phyloP scores from a whole-genome alignment of 129 eudicot genomes.

The Artemisia annua region DNA sequence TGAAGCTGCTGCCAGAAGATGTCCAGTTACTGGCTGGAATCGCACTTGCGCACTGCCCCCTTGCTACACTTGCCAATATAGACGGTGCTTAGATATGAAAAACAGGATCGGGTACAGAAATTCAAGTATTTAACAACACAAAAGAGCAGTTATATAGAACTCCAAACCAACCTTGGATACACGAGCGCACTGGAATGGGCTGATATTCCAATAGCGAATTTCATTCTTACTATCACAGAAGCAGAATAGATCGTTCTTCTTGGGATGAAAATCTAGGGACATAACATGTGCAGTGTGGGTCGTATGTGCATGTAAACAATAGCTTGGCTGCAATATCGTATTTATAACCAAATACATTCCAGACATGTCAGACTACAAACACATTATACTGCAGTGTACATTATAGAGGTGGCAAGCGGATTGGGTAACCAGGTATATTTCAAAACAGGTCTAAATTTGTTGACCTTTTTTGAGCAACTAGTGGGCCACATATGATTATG shows the following conservation, averaged over 20 bases:
- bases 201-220: constrained; percentile 86
- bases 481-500: too few species aligned
- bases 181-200: constrained; percentile 77
- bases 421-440: too few species aligned
- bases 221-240: constrained; percentile 90
- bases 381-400: background rate
- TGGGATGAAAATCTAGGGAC: constrained; percentile 98
- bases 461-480: too few species aligned
- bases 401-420: background rate
- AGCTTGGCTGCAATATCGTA: constrained; percentile 71
- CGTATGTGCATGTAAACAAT: constrained; percentile 78
- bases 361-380: constrained; percentile 3
- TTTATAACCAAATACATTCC: constrained; percentile 16
- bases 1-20: constrained; percentile 89
- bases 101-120: constrained; percentile 3
- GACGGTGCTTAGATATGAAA: constrained; percentile 16
- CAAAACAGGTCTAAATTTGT: too few species aligned
- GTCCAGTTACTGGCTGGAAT: constrained; percentile 87
- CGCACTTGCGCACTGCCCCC: constrained; percentile 95
- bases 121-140: background rate
- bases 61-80: constrained; percentile 49
- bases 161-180: constrained; percentile 72
- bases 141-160: background rate
- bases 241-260: constrained; percentile 89
- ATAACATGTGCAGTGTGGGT: constrained; percentile 74